Base-by-base conservation (phyloP, 495 filamentous ascomycete genomes). In the Ascobolus immersus region DNA sequence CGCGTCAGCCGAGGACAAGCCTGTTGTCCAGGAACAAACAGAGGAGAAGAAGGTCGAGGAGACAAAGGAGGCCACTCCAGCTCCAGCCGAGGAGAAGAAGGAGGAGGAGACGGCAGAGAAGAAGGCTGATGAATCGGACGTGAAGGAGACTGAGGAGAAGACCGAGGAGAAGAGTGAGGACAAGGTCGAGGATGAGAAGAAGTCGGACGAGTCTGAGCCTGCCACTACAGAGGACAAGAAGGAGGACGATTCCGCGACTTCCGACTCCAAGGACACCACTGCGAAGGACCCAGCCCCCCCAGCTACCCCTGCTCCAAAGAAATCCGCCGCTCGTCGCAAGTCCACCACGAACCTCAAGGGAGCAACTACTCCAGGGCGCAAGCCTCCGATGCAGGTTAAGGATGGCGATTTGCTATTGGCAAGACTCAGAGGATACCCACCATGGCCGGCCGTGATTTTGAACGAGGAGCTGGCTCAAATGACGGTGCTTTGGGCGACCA, bases 381-480 rank as follows among this genome's bases (percentile, higher is more conserved):
- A 31, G 28, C 8, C 9, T 10, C 11, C 28, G 15, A 31, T 15
- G 28, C 12, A 5, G 28, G 14, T 15, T 17, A 1, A 31, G 15
- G n/a, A 9, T 13, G 28, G 18, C 12, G 28, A 31, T 31, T 4
- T 31, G 11, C 12, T 31, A 10, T 17, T 80, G 33, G 77, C 78
- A 37, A 71, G 76, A 45, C 68, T 93, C 47, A 82, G 79, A 58
- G 81, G 81, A 35, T 80, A 74, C 55, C 78, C 80, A 9, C 69
- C 73, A 26, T 93, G 82, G 82, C 82, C 82, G 2, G 67, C 76
- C 26, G 73, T 93, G 52, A 67, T 93, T 38, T 79, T 73, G 44
- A 79, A 90, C 47, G 82, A 93, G 53, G 71, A 74, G 38, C 91
- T 93, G 69, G 76, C 26, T 48, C 61, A 14, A 80, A 90, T 54